These are phyloP conservation scores for Neonectria sp. DNA, from an alignment of 2,329 filamentous ascomycete genomes.

Conservation along the genomic window DNA sequence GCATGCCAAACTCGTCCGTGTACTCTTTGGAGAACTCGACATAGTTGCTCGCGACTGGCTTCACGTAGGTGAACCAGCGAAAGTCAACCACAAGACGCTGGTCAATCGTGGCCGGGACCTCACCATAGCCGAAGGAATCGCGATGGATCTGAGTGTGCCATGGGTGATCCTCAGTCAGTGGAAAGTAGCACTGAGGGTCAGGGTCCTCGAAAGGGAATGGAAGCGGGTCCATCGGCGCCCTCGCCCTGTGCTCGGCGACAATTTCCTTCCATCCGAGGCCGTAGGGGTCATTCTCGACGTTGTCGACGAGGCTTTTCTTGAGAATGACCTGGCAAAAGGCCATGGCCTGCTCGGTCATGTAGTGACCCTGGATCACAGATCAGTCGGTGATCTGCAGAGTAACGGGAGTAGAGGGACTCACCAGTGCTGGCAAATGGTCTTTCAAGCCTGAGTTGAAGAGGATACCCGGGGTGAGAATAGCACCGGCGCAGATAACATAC, in stretches of 20 bases:
- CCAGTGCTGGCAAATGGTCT: background rate
- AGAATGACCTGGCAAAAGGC: conserved; percentile 18
- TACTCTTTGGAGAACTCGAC: background rate
- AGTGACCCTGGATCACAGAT: conserved; percentile 1
- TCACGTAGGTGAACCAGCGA: conserved; percentile 18
- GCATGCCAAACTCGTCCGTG: conserved; percentile 18
- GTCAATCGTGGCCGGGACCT: conserved; percentile 10
- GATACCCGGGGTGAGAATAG: conserved; percentile 17
- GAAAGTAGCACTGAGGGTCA: conserved; percentile 21
- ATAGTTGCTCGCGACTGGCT: background rate
- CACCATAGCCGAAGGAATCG: conserved; percentile 18
- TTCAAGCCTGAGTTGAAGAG: conserved; percentile 9
- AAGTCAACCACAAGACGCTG: conserved; percentile 18
- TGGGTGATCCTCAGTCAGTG: background rate
- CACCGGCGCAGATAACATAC: conserved; percentile 18
- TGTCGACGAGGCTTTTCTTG: background rate
- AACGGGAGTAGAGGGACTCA: background rate
- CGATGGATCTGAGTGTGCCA: conserved; percentile 26
- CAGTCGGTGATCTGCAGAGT: background rate
- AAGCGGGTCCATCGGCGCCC: background rate
- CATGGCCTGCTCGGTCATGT: conserved; percentile 21
- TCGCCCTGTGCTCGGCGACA: background rate
- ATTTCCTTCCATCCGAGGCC: background rate
- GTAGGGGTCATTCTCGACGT: background rate
- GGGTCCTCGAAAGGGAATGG: conserved; percentile 21